Conservation (phyloP, 176 grass and related monocot species). For the Metroxylon sagu region DNA sequence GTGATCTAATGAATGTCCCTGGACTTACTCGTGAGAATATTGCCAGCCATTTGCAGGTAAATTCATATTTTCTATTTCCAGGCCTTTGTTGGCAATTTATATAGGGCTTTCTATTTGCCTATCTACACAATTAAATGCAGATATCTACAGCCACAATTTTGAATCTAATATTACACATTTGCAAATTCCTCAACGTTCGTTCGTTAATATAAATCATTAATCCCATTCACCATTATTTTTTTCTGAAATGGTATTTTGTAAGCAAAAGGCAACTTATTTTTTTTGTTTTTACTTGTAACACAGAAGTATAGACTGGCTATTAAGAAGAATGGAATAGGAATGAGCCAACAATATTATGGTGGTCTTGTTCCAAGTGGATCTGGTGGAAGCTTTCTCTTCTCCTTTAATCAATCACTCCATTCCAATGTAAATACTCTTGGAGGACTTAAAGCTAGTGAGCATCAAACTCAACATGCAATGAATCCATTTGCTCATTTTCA, state of each 20-base stretch:
- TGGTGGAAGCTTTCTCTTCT: neutral
- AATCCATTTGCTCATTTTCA: too few species aligned
- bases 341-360: neutral
- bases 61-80: neutral
- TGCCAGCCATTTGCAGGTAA: slow-evolving; percentile 13
- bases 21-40: slow-evolving; percentile 2
- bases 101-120: too few species aligned
- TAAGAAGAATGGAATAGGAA: slow-evolving; percentile 1
- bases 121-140: too few species aligned
- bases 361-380: neutral
- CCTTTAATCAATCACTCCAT: neutral
- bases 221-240: neutral
- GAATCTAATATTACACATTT: neutral
- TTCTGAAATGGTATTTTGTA: neutral
- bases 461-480: too few species aligned
- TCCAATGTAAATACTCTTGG: too few species aligned
- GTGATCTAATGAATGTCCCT: slow-evolving; percentile 4
- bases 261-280: slow-evolving; percentile 1
- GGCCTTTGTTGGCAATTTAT: neutral
- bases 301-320: slow-evolving; percentile 11
- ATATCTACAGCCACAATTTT: too few species aligned
- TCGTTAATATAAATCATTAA: neutral
- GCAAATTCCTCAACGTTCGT: neutral
- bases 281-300: neutral
- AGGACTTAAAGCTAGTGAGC: too few species aligned